Evolutionary conservation across 768 basidiomycete species (phyloP).

Genomic region (Lactarius deliciosus): DNA sequence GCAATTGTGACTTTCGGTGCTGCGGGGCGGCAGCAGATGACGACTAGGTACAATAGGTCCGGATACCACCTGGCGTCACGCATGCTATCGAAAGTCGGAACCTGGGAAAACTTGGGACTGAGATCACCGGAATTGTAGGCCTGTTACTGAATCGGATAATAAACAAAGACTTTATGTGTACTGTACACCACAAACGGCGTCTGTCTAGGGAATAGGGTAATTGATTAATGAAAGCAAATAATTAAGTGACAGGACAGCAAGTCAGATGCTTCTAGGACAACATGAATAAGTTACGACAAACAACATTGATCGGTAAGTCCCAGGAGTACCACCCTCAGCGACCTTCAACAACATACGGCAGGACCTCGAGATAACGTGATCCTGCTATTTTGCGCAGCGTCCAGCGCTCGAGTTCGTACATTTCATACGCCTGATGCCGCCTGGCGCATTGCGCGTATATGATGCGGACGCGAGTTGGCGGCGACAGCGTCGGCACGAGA

Average conservation of each 20-base stretch:
- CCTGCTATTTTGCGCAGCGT: conserved; percentile 67
- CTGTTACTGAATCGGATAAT: background rate
- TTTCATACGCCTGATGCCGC: conserved; percentile 75
- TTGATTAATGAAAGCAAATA: conserved; percentile 5
- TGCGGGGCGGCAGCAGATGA: background rate
- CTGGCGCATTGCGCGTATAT: conserved; percentile 79
- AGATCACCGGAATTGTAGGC: background rate
- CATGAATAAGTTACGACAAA: background rate
- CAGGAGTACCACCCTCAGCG: conserved; percentile 67
- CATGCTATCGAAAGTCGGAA: background rate
- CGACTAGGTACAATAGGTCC: background rate
- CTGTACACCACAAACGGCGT: background rate
- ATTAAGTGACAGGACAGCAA: background rate
- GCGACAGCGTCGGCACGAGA: conserved; percentile 79
- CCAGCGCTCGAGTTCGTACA: conserved; percentile 76
- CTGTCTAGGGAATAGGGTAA: background rate
- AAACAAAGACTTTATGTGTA: background rate
- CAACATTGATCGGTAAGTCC: background rate
- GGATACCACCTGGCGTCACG: background rate
- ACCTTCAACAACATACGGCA: conserved; percentile 54
- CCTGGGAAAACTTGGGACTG: background rate
- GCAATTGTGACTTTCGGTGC: background rate
- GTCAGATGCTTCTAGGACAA: background rate
- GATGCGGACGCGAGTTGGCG: conserved; percentile 77
- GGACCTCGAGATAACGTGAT: conserved; percentile 52